Evolutionary conservation across 208 protist species (phyloP).

Genomic region (Trypanosoma avium): DNA sequence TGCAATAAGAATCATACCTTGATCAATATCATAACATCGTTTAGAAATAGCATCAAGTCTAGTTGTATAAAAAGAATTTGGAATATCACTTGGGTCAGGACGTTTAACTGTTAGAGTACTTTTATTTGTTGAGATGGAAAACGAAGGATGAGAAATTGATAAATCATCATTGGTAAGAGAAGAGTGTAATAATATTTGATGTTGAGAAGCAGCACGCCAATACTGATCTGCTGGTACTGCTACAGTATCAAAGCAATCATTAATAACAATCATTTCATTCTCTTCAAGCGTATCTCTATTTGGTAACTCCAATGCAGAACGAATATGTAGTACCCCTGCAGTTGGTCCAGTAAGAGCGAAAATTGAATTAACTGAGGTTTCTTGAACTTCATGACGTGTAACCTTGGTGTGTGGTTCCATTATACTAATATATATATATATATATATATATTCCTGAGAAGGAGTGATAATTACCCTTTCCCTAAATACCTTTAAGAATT

Average conservation of each 20-base stretch:
- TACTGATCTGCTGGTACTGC: constrained; percentile 66
- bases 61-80: constrained; percentile 57
- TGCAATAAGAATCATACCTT: constrained; percentile 44
- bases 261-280: constrained; percentile 28
- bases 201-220: constrained; percentile 46
- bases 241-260: constrained; percentile 42
- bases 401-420: constrained; percentile 12
- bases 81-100: constrained; percentile 49
- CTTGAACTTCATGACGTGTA: constrained; percentile 4
- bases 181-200: constrained; percentile 6
- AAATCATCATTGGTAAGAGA: neutral
- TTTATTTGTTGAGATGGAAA: neutral
- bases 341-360: constrained; percentile 65
- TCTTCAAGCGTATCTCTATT: constrained; percentile 36
- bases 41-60: constrained; percentile 55
- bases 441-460: neutral
- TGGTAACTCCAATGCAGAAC: constrained; percentile 19
- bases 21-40: constrained; percentile 44
- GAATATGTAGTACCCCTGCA: constrained; percentile 39
- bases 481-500: no score
- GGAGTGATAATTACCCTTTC: no score
- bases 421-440: no score
- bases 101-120: constrained; percentile 2
- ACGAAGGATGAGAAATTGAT: neutral
- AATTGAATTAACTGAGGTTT: constrained; percentile 55